Conservation (phyloP, 352 stramenopile genomes). For the Pythium dissotocum region DNA sequence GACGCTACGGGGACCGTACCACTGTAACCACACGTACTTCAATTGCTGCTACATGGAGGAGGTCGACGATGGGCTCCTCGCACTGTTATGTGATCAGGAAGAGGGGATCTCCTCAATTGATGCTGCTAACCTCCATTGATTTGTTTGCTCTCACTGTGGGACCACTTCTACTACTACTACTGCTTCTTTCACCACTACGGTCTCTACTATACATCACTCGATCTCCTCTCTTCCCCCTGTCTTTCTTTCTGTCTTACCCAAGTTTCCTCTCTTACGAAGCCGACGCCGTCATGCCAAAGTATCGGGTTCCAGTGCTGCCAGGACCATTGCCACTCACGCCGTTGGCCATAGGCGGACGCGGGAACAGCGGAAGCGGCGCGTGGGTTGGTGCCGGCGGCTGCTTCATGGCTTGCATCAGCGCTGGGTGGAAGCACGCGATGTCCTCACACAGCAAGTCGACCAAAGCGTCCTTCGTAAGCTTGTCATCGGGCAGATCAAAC, state of each 20-base stretch:
- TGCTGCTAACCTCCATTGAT: not conserved
- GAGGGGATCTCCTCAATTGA: not conserved
- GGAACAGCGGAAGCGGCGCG: slow-evolving; percentile 11
- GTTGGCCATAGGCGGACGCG: slow-evolving; percentile 6
- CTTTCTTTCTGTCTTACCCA: not conserved
- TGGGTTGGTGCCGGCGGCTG: not conserved
- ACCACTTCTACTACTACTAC: not conserved
- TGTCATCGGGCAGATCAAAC: slow-evolving; percentile 79
- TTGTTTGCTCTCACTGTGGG: not conserved
- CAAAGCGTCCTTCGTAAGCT: slow-evolving; percentile 74
- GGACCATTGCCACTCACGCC: not conserved
- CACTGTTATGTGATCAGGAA: not conserved
- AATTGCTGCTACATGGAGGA: not conserved
- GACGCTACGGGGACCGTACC: not conserved
- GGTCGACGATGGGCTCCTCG: not conserved
- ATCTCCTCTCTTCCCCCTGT: not conserved
- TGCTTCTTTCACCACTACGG: not conserved
- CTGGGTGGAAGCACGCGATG: slow-evolving; percentile 72
- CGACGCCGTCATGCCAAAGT: slow-evolving; percentile 18
- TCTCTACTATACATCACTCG: slow-evolving; percentile 1
- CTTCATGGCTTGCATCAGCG: slow-evolving; percentile 20
- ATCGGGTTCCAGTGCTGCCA: slow-evolving; percentile 4
- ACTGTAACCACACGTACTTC: not conserved
- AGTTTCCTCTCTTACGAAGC: slow-evolving; percentile 3
- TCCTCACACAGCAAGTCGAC: slow-evolving; percentile 84